Percentiles rank a stretch among this genome's conserved stretches.
These are phyloP conservation scores for Cutaneotrichosporon cutaneum DNA, from an alignment of 1,284 basidiomycete genomes.

Conservation along the genomic window DNA sequence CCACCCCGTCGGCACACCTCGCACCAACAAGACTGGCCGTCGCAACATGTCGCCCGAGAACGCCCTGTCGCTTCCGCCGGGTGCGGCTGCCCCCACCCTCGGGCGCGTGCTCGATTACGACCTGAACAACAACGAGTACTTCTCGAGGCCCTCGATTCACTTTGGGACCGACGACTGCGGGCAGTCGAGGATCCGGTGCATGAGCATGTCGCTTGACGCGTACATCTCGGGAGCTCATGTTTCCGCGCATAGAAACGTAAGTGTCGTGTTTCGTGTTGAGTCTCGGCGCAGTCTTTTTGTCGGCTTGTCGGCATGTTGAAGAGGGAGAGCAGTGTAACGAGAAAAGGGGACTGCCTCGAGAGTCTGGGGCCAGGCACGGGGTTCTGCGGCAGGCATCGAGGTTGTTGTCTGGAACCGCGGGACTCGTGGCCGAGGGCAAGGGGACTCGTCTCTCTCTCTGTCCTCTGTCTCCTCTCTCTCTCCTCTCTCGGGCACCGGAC, in stretches of 20 bases:
- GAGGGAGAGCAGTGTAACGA: not conserved
- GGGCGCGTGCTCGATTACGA: constrained; percentile 10
- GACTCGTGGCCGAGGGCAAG: too few species aligned
- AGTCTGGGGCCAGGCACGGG: not conserved
- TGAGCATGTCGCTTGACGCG: constrained; percentile 6
- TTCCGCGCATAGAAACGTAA: not conserved
- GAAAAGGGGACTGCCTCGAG: not conserved
- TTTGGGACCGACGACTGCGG: not conserved
- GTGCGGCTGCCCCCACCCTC: constrained; percentile 17
- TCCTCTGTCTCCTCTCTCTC: too few species aligned
- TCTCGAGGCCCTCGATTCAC: constrained; percentile 6
- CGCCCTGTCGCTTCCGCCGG: constrained; percentile 16
- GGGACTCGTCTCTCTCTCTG: too few species aligned
- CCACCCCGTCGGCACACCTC: constrained; percentile 5
- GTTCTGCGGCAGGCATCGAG: not conserved
- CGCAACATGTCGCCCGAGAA: not conserved
- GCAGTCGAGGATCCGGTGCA: not conserved
- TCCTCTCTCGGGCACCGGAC: too few species aligned
- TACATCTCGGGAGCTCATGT: not conserved
- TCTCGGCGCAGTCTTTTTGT: not conserved
- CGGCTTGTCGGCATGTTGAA: not conserved
- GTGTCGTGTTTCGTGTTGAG: not conserved
- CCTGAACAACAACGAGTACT: not conserved
- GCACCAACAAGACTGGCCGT: constrained; percentile 7
- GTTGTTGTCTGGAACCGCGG: not conserved